Base-by-base conservation (phyloP, 331 rosid species). In the Prunus yedoensis region DNA sequence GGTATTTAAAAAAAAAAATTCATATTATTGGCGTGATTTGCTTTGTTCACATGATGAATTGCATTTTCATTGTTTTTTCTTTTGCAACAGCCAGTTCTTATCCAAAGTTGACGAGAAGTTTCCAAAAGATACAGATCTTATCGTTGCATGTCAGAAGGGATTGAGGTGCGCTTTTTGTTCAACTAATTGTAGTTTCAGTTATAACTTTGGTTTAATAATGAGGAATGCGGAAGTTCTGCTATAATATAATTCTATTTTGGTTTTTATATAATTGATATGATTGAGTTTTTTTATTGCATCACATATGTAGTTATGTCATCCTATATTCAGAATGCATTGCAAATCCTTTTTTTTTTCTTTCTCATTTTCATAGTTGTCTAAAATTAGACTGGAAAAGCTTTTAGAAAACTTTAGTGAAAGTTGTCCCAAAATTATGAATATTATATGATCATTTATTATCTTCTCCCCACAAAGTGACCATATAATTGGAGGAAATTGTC, bases 81-180 rank as follows among this genome's bases (percentile, higher is more conserved):
- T 79, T 61, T 76, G 74, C 78, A 73, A 81, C 87, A 92, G 99
- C 84, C 83, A 82, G 76, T 90, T 94, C 87, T 60, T 94, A 74
- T 56, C 90, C 77, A 89, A 90, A 77, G 93, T 94, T 80, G 74
- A 25, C 62, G 91, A 89, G 83, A 92, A 89, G 79, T 92, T 90
- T 82, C 82, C 91, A 47, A 87, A 88, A 78, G 97, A 94, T 75
- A 62, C 91, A 32, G 99, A 92, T 86, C 86, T 94, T 77, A 90
- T 94, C 52, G 73, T 94, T 85, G 96, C 96, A 68, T 94, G 99
- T 85, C 97, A 92, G 84, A 94, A 89, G 86, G 97, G 97, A 63
- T 80, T 89, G 78, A 89, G 99, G 99, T 94, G 79, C 75, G 72
- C 79, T 77, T 81, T 81, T 8, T 28, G 50, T 25, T 72, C 49